A percentile compares a stretch with the other conserved stretches of the same genome.
phyloP scores from a whole-genome alignment of 2,329 filamentous ascomycete genomes.

The Bipolaris sorokiniana region DNA sequence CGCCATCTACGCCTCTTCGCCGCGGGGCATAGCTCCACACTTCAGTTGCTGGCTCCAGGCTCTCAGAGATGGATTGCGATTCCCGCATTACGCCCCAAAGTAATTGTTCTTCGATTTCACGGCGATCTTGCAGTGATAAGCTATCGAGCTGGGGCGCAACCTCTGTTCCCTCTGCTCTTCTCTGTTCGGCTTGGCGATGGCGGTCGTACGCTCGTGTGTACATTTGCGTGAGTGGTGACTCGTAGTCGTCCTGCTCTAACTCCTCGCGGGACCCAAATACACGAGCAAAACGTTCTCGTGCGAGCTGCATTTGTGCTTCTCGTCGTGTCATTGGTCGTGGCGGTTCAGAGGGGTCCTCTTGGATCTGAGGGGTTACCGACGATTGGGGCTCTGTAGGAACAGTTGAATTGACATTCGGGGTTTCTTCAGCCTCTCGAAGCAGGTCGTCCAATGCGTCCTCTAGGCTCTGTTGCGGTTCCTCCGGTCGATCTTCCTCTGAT shows the following conservation, averaged over 20 bases:
- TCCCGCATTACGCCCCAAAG: conserved; percentile 43
- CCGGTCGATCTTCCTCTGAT: conserved; percentile 32
- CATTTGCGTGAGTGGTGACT: conserved; percentile 57
- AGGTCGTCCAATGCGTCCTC: conserved; percentile 47
- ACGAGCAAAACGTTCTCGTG: conserved; percentile 40
- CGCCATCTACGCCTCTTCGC: not conserved
- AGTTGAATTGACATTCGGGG: conserved; percentile 19
- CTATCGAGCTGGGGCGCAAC: conserved; percentile 29
- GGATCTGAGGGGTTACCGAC: conserved; percentile 9
- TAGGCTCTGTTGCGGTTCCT: conserved; percentile 36
- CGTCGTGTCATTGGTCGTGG: conserved; percentile 24
- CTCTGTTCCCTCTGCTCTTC: conserved; percentile 31
- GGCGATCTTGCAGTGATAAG: conserved; percentile 32
- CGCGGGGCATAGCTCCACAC: conserved; percentile 32
- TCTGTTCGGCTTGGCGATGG: conserved; percentile 52
- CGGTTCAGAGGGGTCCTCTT: conserved; percentile 8
- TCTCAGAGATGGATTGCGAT: conserved; percentile 22
- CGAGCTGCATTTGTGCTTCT: conserved; percentile 30
- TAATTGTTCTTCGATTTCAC: conserved; percentile 42
- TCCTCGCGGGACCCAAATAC: conserved; percentile 57
- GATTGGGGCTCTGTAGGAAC: conserved; percentile 2
- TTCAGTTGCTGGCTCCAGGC: conserved; percentile 23
- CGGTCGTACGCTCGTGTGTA: conserved; percentile 54
- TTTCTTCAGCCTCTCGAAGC: conserved; percentile 34
- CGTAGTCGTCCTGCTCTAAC: conserved; percentile 55